These are phyloP conservation scores for Calycina marina DNA, from an alignment of 2,329 filamentous ascomycete species.

Conservation along the genomic window DNA sequence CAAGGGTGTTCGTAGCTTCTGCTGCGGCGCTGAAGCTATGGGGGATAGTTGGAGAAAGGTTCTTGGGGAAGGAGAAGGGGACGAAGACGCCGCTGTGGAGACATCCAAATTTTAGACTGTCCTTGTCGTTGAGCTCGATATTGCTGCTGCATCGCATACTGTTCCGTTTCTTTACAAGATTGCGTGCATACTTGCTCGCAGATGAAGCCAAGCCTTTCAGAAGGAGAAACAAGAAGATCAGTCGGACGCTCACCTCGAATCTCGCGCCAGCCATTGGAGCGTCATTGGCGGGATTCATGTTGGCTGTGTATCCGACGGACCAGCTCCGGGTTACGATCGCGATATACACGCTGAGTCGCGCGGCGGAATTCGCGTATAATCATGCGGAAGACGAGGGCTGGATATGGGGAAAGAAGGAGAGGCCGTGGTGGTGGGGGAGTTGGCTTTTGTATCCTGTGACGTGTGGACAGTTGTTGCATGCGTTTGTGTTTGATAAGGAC, in stretches of 20 bases:
- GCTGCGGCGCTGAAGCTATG: slow-evolving; percentile 49
- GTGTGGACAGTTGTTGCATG: slow-evolving; percentile 62
- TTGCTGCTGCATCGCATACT: slow-evolving; percentile 79
- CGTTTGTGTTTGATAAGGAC: slow-evolving; percentile 63
- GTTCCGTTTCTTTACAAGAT: slow-evolving; percentile 72
- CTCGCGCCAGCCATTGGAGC: slow-evolving; percentile 85
- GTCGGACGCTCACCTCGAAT: slow-evolving; percentile 61
- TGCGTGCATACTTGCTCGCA: slow-evolving; percentile 65
- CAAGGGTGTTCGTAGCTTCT: slow-evolving; percentile 55
- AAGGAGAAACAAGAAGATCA: slow-evolving; percentile 63
- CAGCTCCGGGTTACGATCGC: slow-evolving; percentile 66
- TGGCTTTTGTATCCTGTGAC: slow-evolving; percentile 69
- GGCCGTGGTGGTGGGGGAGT: slow-evolving; percentile 73
- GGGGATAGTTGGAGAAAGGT: slow-evolving; percentile 33
- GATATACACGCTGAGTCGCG: slow-evolving; percentile 68
- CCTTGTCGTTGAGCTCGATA: slow-evolving; percentile 70
- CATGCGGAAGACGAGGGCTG: slow-evolving; percentile 59
- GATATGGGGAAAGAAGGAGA: slow-evolving; percentile 46
- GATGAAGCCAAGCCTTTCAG: slow-evolving; percentile 72
- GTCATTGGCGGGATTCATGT: slow-evolving; percentile 67
- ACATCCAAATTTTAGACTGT: slow-evolving; percentile 61
- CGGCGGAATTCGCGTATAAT: slow-evolving; percentile 80
- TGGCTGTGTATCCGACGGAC: slow-evolving; percentile 58
- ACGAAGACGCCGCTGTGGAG: slow-evolving; percentile 41
- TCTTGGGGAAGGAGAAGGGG: slow-evolving; percentile 29